Conservation (phyloP, 192 early-diverging fungal genomes). For the Coemansia sp. region DNA sequence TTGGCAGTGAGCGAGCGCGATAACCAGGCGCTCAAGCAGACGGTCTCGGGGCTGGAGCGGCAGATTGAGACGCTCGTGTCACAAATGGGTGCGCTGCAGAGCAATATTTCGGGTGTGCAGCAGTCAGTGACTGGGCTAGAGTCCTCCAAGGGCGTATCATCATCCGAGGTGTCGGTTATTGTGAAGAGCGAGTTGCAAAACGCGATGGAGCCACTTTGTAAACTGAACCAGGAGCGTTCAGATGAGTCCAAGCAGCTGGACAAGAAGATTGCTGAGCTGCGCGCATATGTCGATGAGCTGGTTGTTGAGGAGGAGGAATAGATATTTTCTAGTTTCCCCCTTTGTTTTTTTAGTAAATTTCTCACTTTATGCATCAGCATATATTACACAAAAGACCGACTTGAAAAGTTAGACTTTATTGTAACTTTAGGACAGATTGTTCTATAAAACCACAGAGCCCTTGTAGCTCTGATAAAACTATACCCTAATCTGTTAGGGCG, state of each 20-base stretch:
- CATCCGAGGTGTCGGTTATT: slow-evolving; percentile 21
- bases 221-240: slow-evolving; percentile 22
- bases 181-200: slow-evolving; percentile 27
- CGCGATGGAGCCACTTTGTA: slow-evolving; percentile 29
- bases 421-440: too few species aligned
- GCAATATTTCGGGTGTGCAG: slow-evolving; percentile 19
- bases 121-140: slow-evolving; percentile 18
- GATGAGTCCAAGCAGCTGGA: slow-evolving; percentile 35
- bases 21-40: slow-evolving; percentile 34
- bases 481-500: too few species aligned
- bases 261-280: slow-evolving; percentile 41
- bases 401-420: too few species aligned
- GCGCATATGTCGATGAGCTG: slow-evolving; percentile 49
- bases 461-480: too few species aligned
- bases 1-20: slow-evolving; percentile 39
- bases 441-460: too few species aligned
- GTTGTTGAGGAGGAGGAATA: slow-evolving; percentile 45
- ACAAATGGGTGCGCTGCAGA: slow-evolving; percentile 21
- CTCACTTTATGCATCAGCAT: too few species aligned
- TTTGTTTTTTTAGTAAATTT: too few species aligned
- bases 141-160: slow-evolving; percentile 18
- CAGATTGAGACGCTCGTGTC: slow-evolving; percentile 28
- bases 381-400: too few species aligned
- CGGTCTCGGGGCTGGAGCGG: slow-evolving; percentile 29
- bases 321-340: neutral